phyloP scores from a whole-genome alignment of 768 basidiomycete species.

The Termitomyces sp. region DNA sequence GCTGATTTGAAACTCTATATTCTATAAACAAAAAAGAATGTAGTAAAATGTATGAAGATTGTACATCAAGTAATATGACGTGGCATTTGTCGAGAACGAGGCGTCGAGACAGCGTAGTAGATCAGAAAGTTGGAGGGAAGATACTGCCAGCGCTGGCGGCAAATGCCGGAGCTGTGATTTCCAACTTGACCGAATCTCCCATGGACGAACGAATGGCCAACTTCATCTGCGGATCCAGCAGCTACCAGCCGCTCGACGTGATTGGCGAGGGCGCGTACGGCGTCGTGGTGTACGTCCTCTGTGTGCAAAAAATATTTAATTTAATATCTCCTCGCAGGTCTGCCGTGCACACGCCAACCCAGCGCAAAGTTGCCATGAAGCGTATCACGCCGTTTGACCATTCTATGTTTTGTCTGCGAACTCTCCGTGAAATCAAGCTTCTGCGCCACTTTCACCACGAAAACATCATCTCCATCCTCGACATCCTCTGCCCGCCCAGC shows the following conservation, averaged over 20 bases:
- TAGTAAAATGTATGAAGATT: slow-evolving; percentile 4
- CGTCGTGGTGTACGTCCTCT: slow-evolving; percentile 57
- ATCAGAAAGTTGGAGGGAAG: no score
- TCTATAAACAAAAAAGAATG: neutral
- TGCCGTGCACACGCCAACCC: slow-evolving; percentile 72
- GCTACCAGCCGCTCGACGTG: slow-evolving; percentile 74
- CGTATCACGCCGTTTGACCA: slow-evolving; percentile 95
- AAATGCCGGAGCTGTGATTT: slow-evolving; percentile 9
- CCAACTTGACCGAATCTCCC: neutral
- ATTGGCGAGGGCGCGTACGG: slow-evolving; percentile 97
- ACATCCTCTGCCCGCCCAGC: slow-evolving; percentile 79
- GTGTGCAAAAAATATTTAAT: neutral
- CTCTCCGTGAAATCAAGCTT: slow-evolving; percentile 88
- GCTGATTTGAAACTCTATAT: neutral
- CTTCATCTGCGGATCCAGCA: slow-evolving; percentile 42
- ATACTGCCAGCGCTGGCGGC: neutral
- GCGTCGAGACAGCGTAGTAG: neutral
- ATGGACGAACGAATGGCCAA: slow-evolving; percentile 27
- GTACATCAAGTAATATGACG: neutral
- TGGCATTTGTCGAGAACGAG: neutral
- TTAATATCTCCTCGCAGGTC: slow-evolving; percentile 35
- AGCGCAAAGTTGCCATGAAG: slow-evolving; percentile 91
- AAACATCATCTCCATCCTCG: slow-evolving; percentile 93
- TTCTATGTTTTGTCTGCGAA: slow-evolving; percentile 85
- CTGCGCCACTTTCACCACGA: slow-evolving; percentile 82